Base-by-base conservation (phyloP, 345 rosid species). In the Stellera chamaejasme region DNA sequence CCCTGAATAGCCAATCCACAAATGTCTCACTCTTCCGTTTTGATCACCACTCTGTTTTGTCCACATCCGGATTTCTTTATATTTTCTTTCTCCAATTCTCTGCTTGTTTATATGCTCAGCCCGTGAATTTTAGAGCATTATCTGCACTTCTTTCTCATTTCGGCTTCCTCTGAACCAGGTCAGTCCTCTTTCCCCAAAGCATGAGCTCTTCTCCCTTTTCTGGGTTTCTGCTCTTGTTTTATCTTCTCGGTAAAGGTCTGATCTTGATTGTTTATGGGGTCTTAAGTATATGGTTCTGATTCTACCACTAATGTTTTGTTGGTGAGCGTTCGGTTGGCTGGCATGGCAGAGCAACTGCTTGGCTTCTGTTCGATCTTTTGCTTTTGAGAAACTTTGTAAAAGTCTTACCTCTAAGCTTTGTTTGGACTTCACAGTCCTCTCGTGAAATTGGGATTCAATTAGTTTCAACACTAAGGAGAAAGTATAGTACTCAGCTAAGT, bases 81-180 rank as follows among this genome's bases (percentile, higher is more conserved):
- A 19, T 19, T 19, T 19, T 19, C n/a, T 32, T 32, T 32, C 39
- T 32, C 23, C 39, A 32, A 5, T 32, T 32, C 39, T 10, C 54
- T 11, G 7, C 26, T 50, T 50, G 54, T 23, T 48, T 50, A 32
- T 32, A 32, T 32, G 39, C 39, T 5, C 39, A 32, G 9, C 39
- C 39, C 39, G 7, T 32, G 39, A 32, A 2, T 32, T 32, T 32
- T 32, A 32, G 46, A 13, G 8, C 54, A 45, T 36, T 46, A 52
- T 52, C 36, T 41, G 53, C 47, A 6, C 44, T 27, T 44, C 51
- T 63, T 42, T 36, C 27, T 6, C 28, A 43, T 25, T 11, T 43
- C 45, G 32, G 13, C 48, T 46, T 5, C 19, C 36, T n/a, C 47
- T 13, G 52, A 16, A 42, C 60, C 48, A 55, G 70, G 61, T 66